A percentile compares a stretch with the other conserved stretches of the same genome.
phyloP scores from a whole-genome alignment of 2,329 filamentous ascomycete species.

The Monosporascus sp. region DNA sequence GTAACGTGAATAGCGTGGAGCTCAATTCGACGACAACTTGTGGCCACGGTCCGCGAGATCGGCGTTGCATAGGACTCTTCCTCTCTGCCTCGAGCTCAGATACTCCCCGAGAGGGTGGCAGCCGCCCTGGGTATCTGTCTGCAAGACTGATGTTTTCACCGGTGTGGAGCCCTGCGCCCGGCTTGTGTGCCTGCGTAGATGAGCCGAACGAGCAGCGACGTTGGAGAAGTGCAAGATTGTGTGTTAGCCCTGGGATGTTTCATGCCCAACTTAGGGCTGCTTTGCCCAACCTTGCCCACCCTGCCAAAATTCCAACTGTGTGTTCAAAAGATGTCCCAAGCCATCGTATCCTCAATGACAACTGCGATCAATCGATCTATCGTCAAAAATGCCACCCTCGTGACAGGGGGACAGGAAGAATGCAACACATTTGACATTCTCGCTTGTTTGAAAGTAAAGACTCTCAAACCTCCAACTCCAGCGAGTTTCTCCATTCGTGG shows the following conservation, averaged over 20 bases:
- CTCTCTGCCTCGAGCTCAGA: no score
- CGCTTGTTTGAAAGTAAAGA: neutral
- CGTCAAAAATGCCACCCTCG: slow-evolving; percentile 7
- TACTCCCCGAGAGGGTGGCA: no score
- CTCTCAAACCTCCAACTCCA: neutral
- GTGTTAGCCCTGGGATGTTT: neutral
- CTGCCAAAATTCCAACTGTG: neutral
- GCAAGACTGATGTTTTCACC: no score
- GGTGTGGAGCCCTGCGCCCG: neutral
- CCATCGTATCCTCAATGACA: slow-evolving; percentile 5
- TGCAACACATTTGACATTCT: slow-evolving; percentile 11
- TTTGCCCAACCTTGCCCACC: neutral
- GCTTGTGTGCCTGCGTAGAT: neutral
- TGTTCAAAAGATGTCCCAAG: slow-evolving; percentile 1
- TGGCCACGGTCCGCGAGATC: neutral
- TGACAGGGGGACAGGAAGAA: slow-evolving; percentile 4
- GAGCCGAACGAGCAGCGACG: neutral
- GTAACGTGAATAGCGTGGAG: neutral
- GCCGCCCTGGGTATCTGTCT: no score
- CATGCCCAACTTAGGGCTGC: neutral
- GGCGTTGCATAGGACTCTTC: neutral
- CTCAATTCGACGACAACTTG: neutral
- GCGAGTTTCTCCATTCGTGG: neutral
- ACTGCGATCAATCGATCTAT: slow-evolving; percentile 8
- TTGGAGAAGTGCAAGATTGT: neutral